Conservation (phyloP, 495 filamentous ascomycete genomes). For the Trichoderma orchidacearum region DNA sequence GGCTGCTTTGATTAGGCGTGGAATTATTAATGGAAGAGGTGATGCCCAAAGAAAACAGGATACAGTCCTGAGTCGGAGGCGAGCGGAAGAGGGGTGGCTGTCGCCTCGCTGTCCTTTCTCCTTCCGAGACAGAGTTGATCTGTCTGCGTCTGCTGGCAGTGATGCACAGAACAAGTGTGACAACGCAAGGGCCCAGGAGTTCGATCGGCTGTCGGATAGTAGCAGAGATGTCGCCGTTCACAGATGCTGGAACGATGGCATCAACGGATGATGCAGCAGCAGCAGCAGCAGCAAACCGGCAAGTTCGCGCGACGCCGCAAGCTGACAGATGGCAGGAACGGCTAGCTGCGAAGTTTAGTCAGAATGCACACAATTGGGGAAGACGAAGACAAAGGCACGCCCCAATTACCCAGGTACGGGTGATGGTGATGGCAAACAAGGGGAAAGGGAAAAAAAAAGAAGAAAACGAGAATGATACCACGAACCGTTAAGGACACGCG, state of each 20-base stretch:
- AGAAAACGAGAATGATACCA: neutral
- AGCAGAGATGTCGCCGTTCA: neutral
- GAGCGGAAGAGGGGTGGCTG: neutral
- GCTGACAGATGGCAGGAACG: neutral
- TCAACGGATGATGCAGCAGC: neutral
- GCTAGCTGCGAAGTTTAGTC: neutral
- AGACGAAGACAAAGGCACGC: neutral
- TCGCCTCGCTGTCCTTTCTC: too few species aligned
- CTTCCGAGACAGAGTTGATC: too few species aligned
- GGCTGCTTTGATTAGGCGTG: neutral
- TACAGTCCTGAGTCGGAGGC: neutral
- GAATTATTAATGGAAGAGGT: neutral
- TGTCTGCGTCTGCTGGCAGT: neutral
- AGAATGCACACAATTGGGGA: neutral
- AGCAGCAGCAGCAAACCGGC: neutral
- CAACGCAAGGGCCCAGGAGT: neutral
- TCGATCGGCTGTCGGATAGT: neutral
- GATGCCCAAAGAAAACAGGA: neutral
- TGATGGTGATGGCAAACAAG: neutral
- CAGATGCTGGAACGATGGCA: neutral
- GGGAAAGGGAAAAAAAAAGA: neutral
- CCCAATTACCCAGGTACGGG: neutral
- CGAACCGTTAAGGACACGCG: neutral
- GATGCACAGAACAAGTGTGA: neutral
- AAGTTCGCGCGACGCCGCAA: neutral